Base-by-base conservation (phyloP, 495 filamentous ascomycete genomes). In the Lasiosphaeriaceae sp. region DNA sequence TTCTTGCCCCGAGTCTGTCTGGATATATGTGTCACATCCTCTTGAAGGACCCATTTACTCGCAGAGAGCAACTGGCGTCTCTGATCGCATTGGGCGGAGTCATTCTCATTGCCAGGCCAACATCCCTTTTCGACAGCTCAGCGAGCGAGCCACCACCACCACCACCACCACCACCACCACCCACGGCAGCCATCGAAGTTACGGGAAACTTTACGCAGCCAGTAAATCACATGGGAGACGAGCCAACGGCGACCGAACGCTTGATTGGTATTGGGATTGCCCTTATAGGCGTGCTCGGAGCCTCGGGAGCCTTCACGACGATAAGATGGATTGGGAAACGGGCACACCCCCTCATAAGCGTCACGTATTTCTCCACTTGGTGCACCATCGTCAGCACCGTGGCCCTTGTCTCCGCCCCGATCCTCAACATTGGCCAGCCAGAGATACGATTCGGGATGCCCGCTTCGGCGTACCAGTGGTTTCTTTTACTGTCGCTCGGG, bases 321-420 rank as follows among this genome's bases (percentile, higher is more conserved):
- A 89, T 97, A 54, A 83, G 90, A 20, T 87, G 86, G 78, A 96
- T 97, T 50, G 93, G 93, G 2, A 81, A 82, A 51, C 82, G 90
- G 6, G 88, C 90, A 0, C 93, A 97, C 64, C 84, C 92, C 0
- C 76, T 97, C 16, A 84, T 96, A 51, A 86, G 81, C 12, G 90
- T 97, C 20, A 93, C 88, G 47, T 97, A 96, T 68, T 96, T 97
- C 61, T 84, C 86, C 7, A 71, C 74, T 0, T 87, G 81, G 74
- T 87, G 83, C 56, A 86, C 84, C 0, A 55, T 92, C 1, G 84
- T 96, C 47, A 83, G 83, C 41, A 70, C 76, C 3, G 58, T 84
- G 0, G 83, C 80, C 9, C 79, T 92, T 55, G 45, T 69, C 0
- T 56, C 85, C 4, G 71, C 76, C 0, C 70, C 86, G 1, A 34